Evolutionary conservation across 495 filamentous ascomycete species (phyloP), one percentile per base, ranked within the genome.

Genomic region (Aspergillus campestris): DNA sequence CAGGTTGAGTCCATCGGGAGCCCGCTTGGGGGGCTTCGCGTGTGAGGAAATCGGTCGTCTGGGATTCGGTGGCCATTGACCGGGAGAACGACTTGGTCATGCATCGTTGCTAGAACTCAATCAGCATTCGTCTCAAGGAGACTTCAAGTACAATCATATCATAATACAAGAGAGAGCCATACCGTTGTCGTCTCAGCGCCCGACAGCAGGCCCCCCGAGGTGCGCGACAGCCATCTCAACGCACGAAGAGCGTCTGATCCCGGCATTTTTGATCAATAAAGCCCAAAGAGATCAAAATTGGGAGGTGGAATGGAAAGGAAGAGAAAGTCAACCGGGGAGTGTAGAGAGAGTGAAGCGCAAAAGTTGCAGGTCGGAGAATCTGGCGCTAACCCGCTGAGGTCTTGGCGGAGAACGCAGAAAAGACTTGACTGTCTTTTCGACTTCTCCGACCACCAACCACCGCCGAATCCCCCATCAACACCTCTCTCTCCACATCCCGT

Each of bases 41-140:
- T 43, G 68, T 73, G 55, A 69, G 43, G 15, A 73, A 38, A 56
- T 69, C 47, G 38, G 54, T 41, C 11, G 50, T 32, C 34, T 62
- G 48, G 30, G 75, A 68, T 52, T 88, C 83, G n/a, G 89, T 94
- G 2, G 87, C 82, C 80, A 95, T 88, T 52, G 83, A 79, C 40
- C 87, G 75, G 52, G 76, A 59, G 13, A 70, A 54, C 36, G 57
- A 49, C 29, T 66, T 65, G 29, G 64, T 53, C 37, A 79, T 64
- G 59, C 71, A 77, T 74, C 72, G 75, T 69, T 78, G 57, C 56
- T 68, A 40, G 28, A 30, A 8, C 18, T 4, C 18, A 18, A 35
- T 44, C 24, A 38, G 38, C 35, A 51, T 32, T 31, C 48, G 32
- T 48, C 38, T 44, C 7, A 7, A 28, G 11, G 11, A n/a, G 14